Conservation (phyloP, 2,329 filamentous ascomycete genomes). For the Aureobasidium musti region DNA sequence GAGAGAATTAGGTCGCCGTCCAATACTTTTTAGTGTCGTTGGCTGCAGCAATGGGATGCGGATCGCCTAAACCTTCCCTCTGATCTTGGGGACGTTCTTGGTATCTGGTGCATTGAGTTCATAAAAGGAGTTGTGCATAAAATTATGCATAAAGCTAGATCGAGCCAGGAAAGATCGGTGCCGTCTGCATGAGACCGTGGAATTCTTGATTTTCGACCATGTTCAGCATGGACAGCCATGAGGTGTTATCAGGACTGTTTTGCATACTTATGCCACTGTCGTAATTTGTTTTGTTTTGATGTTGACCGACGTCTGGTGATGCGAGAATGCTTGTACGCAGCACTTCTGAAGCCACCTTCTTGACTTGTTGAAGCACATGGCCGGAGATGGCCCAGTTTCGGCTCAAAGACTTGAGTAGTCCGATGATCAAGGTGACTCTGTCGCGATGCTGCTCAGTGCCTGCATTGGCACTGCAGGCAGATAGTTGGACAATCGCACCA, state of each 20-base stretch:
- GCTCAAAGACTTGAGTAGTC: constrained; percentile 68
- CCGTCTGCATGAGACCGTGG: constrained; percentile 17
- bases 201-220: constrained; percentile 22
- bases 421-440: constrained; percentile 70
- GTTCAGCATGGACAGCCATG: constrained; percentile 18
- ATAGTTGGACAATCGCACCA: constrained; percentile 78
- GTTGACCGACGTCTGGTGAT: not conserved
- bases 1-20: constrained; percentile 17
- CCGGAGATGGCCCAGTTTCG: constrained; percentile 72
- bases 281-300: not conserved
- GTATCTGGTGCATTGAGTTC: not conserved
- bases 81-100: not conserved
- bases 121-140: constrained; percentile 7
- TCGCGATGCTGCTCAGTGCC: constrained; percentile 70
- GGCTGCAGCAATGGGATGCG: constrained; percentile 13
- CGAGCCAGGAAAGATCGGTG: constrained; percentile 12
- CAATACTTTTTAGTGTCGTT: constrained; percentile 20
- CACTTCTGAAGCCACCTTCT: constrained; percentile 61
- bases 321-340: not conserved
- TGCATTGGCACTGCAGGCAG: constrained; percentile 65
- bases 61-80: constrained; percentile 23
- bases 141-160: constrained; percentile 7
- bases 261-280: not conserved
- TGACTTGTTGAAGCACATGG: constrained; percentile 70
- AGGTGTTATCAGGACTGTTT: not conserved